phyloP scores from a whole-genome alignment of 192 early-diverging fungal species.

The Glomus cerebriforme region DNA sequence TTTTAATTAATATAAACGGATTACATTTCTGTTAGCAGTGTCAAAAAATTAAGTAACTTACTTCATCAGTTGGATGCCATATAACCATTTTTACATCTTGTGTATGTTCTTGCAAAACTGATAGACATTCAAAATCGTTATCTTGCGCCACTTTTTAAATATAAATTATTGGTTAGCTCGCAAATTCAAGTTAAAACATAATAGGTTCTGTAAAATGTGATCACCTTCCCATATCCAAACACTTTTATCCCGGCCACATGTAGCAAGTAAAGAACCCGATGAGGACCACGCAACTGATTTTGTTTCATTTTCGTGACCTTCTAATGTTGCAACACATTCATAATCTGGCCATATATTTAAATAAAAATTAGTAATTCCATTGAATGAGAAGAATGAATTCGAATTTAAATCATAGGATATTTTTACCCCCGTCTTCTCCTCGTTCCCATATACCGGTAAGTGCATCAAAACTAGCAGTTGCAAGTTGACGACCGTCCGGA shows the following conservation, averaged over 20 bases:
- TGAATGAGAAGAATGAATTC: slow-evolving; percentile 7
- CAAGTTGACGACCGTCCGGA: slow-evolving; percentile 68
- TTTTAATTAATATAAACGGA: not conserved
- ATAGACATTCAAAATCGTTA: slow-evolving; percentile 94
- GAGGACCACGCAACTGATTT: slow-evolving; percentile 90
- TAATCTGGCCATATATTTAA: slow-evolving; percentile 50
- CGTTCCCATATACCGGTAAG: slow-evolving; percentile 92
- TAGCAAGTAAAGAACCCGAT: slow-evolving; percentile 82
- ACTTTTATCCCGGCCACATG: slow-evolving; percentile 94
- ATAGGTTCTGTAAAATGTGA: not conserved
- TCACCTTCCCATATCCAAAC: slow-evolving; percentile 98
- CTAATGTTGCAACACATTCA: slow-evolving; percentile 91
- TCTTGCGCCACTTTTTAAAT: slow-evolving; percentile 60
- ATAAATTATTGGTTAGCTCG: not conserved
- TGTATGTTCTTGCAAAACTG: slow-evolving; percentile 92
- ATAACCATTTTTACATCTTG: slow-evolving; percentile 95
- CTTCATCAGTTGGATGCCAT: slow-evolving; percentile 88
- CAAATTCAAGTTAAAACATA: not conserved
- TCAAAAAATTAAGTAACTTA: slow-evolving; percentile 32
- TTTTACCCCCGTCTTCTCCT: slow-evolving; percentile 52
- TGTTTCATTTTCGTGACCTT: slow-evolving; percentile 98
- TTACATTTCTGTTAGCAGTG: not conserved
- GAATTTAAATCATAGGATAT: not conserved
- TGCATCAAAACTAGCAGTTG: slow-evolving; percentile 92
- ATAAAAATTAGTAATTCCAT: not conserved